These are phyloP conservation scores for Neofusicoccum kwambonambiense DNA, from an alignment of 2,329 filamentous ascomycete genomes.

Conservation along the genomic window DNA sequence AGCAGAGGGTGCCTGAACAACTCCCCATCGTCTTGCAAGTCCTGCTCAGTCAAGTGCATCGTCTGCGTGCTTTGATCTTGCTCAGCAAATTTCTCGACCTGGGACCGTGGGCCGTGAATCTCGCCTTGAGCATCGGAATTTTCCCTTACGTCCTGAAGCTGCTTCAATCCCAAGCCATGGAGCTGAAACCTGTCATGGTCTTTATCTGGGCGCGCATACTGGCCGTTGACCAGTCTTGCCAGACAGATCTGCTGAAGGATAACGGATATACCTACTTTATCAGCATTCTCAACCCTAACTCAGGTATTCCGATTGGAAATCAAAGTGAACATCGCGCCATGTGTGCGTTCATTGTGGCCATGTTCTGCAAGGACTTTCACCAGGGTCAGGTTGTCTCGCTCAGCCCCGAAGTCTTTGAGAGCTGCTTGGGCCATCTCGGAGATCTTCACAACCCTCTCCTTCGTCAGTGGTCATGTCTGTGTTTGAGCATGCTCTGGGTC, in stretches of 20 bases:
- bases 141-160: conserved; percentile 99
- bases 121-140: conserved; percentile 95
- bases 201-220: conserved; percentile 98
- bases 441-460: conserved; percentile 86
- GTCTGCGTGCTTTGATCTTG: conserved; percentile 84
- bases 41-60: conserved; percentile 89
- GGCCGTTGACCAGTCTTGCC: conserved; percentile 90
- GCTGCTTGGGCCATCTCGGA: conserved; percentile 77
- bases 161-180: conserved; percentile 88
- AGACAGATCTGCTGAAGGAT: conserved; percentile 91
- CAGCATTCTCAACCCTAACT: conserved; percentile 80
- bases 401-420: conserved; percentile 84
- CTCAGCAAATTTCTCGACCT: conserved; percentile 92
- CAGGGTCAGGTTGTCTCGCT: conserved; percentile 91
- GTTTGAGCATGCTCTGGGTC: conserved; percentile 91
- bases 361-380: conserved; percentile 93
- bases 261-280: conserved; percentile 98
- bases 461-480: conserved; percentile 93
- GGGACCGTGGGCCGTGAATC: conserved; percentile 97
- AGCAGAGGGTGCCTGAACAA: conserved; percentile 87
- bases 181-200: conserved; percentile 97
- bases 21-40: conserved; percentile 95
- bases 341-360: conserved; percentile 96
- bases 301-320: conserved; percentile 72
- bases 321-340: conserved; percentile 95